Conservation (phyloP, 164 flowering plant genomes). For the Liquidambar formosana region DNA sequence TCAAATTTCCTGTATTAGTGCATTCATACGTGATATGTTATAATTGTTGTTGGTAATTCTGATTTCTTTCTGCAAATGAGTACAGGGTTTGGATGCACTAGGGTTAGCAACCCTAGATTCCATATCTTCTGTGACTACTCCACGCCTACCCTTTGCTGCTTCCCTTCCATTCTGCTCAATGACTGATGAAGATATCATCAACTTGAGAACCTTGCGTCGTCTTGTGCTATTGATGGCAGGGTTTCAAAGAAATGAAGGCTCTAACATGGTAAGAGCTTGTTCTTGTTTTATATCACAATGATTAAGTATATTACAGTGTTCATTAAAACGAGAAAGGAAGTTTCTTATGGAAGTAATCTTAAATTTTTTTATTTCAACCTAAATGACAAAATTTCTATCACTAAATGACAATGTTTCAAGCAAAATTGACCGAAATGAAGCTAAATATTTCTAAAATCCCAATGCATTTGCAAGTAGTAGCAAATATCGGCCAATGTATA, state of each 20-base stretch:
- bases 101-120: slow-evolving; percentile 72
- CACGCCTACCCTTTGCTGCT: slow-evolving; percentile 51
- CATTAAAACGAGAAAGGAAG: too few species aligned
- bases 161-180: slow-evolving; percentile 31
- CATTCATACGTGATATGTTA: background rate
- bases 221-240: slow-evolving; percentile 62
- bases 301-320: background rate
- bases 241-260: slow-evolving; percentile 29
- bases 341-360: background rate
- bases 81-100: slow-evolving; percentile 90
- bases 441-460: too few species aligned
- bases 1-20: background rate
- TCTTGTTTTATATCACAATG: background rate
- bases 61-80: slow-evolving; percentile 13
- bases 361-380: too few species aligned
- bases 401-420: too few species aligned
- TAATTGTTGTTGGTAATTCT: slow-evolving; percentile 3
- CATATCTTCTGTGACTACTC: slow-evolving; percentile 34
- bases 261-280: slow-evolving; percentile 31
- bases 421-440: too few species aligned
- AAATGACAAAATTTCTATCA: too few species aligned
- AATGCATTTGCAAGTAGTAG: too few species aligned
- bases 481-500: too few species aligned
- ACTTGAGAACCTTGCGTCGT: slow-evolving; percentile 67
- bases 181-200: slow-evolving; percentile 68